These are phyloP conservation scores for Trichoderma sp. DNA, from an alignment of 2,329 filamentous ascomycete species.

Conservation along the genomic window DNA sequence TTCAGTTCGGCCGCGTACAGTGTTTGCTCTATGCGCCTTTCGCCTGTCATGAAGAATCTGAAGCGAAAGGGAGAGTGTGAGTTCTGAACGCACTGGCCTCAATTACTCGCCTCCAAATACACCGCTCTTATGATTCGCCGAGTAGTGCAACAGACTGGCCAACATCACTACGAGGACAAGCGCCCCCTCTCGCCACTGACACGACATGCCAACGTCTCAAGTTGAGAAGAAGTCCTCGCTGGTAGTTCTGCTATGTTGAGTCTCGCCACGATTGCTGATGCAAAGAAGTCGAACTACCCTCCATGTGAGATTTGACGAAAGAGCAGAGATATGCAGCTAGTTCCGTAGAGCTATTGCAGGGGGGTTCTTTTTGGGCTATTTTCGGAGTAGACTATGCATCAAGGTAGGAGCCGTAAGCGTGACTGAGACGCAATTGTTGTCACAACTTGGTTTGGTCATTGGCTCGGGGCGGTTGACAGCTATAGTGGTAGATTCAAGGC, in stretches of 20 bases:
- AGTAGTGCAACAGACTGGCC: neutral
- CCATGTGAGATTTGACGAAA: neutral
- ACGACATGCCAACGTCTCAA: too few species aligned
- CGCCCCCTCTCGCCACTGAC: neutral
- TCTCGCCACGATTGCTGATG: neutral
- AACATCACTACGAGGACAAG: neutral
- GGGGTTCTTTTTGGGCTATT: neutral
- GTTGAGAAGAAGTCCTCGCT: too few species aligned
- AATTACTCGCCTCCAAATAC: neutral
- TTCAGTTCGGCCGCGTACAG: slow-evolving; percentile 52
- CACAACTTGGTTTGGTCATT: neutral
- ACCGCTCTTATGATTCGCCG: too few species aligned
- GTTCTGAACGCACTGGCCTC: neutral
- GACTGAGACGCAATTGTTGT: neutral
- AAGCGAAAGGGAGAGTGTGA: neutral
- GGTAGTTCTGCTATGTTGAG: too few species aligned
- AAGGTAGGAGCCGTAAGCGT: neutral
- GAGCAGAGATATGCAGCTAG: neutral
- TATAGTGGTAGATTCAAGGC: neutral
- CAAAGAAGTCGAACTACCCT: neutral
- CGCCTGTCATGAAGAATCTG: neutral
- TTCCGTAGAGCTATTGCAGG: neutral
- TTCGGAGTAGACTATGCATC: neutral
- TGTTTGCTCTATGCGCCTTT: neutral
- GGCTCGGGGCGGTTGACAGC: neutral